Conservation (phyloP, 495 filamentous ascomycete species). For the Annulohypoxylon moriforme region DNA sequence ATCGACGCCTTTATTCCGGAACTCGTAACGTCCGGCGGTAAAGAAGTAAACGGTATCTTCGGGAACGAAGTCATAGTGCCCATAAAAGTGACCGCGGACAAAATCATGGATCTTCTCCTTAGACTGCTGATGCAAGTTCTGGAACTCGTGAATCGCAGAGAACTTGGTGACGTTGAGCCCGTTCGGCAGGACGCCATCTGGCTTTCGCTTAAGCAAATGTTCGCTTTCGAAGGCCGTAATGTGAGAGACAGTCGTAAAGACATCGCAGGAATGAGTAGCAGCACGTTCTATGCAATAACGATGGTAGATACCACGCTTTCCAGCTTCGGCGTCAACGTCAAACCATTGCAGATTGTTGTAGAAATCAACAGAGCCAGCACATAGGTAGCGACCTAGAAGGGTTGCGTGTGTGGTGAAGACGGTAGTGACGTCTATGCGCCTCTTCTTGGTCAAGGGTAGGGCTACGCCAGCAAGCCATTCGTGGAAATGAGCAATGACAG, state of each 20-base stretch:
- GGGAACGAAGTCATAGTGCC: constrained; percentile 95
- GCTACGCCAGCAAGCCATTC: constrained; percentile 99
- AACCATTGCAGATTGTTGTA: constrained; percentile 99
- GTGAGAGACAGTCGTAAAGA: constrained; percentile 98
- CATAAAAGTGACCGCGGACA: constrained; percentile 97
- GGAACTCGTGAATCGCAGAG: constrained; percentile 98
- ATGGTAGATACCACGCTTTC: constrained; percentile 98
- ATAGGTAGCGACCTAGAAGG: constrained; percentile 92
- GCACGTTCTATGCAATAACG: constrained; percentile 97
- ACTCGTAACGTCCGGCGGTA: constrained; percentile 96
- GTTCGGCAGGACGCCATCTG: constrained; percentile 95
- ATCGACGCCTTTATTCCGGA: constrained; percentile 97
- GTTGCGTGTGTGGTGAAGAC: constrained; percentile 99
- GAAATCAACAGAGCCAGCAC: constrained; percentile 96
- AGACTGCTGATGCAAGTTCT: constrained; percentile 94
- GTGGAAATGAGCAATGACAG: constrained; percentile 97
- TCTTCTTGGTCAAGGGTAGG: constrained; percentile 88
- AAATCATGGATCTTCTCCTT: constrained; percentile 99
- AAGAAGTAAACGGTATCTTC: constrained; percentile 99
- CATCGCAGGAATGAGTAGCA: constrained; percentile 89
- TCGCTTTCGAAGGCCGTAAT: constrained; percentile 99
- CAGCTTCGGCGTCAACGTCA: constrained; percentile 95
- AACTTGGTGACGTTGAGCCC: constrained; percentile 99
- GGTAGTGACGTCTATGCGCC: constrained; percentile 95
- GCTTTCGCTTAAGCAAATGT: constrained; percentile 96